These are phyloP conservation scores for Trichophyton verrucosum DNA, from an alignment of 2,329 filamentous ascomycete species.

Conservation along the genomic window DNA sequence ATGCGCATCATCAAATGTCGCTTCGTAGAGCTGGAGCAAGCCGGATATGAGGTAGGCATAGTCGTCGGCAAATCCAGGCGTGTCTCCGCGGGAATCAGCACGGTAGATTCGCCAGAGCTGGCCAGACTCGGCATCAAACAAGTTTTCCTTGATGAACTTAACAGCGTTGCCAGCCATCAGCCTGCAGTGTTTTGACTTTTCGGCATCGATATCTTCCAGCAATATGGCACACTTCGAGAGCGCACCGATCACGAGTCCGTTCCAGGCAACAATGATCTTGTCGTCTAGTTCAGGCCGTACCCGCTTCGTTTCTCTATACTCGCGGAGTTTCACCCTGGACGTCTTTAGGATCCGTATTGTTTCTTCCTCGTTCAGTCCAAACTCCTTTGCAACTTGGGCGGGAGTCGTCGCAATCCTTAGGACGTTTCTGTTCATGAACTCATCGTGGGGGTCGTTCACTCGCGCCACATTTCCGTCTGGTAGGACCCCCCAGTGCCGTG, in stretches of 20 bases:
- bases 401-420: constrained; percentile 58
- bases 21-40: constrained; percentile 70
- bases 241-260: constrained; percentile 74
- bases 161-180: constrained; percentile 55
- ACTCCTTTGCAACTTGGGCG: constrained; percentile 58
- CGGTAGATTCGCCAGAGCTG: constrained; percentile 64
- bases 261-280: constrained; percentile 79
- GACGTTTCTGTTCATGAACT: constrained; percentile 90
- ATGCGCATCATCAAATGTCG: constrained; percentile 63
- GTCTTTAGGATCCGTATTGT: constrained; percentile 54
- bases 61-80: constrained; percentile 76
- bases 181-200: constrained; percentile 49
- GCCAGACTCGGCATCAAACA: constrained; percentile 55
- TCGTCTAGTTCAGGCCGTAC: constrained; percentile 69
- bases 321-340: constrained; percentile 55
- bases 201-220: constrained; percentile 48
- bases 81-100: constrained; percentile 49
- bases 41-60: constrained; percentile 82
- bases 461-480: constrained; percentile 76
- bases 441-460: constrained; percentile 76
- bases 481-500: constrained; percentile 71
- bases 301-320: constrained; percentile 61
- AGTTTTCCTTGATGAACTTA: constrained; percentile 55
- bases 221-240: constrained; percentile 63
- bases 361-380: constrained; percentile 58